Base-by-base conservation (phyloP, 2,329 filamentous ascomycete species). In the Hypoxylon sp. region DNA sequence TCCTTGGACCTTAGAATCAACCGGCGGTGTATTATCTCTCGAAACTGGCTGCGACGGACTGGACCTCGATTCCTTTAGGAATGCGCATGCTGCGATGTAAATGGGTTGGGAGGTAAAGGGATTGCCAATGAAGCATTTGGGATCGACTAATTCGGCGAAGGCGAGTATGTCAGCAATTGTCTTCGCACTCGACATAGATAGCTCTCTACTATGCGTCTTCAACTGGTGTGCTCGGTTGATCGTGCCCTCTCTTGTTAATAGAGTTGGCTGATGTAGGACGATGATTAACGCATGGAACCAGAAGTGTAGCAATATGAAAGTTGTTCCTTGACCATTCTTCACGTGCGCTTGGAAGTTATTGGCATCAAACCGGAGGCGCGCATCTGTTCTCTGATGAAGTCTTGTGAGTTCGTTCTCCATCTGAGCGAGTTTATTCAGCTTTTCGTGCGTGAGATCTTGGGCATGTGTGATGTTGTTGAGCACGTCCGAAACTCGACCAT, bases 281-380 rank as follows among this genome's bases (percentile, higher is more conserved):
- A 96, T 93, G 69, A 96, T 94, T 29, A 96, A 81, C 0, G 92
- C 92, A 69, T 96, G 93, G 72, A 95, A 95, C 93, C 93, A 96
- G 75, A 94, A 92, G 76, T 96, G 93, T 23, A 97, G 81, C 8
- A 97, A 81, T 51, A 97, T 91, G 68, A 97, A 97, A 43, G 92
- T 96, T 0, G 92, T 94, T 12, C 93, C 92, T 75, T 96, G 91
- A 8, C 92, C 91, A 47, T 88, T 85, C 73, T 91, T 91, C 45
- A 94, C 89, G 74, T 96, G 96, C 34, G 91, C 88, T 77, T 94
- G 92, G 76, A 97, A 97, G 78, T 96, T 96, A 73, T 88, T 83
- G 7, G 91, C 92, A 75, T 94, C 94, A 79, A 97, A 97, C 75
- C 94, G 91, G 7, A 97, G 83, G 48, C 87, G 88, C 2, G 86